Base-by-base conservation (phyloP, 2,329 filamentous ascomycete genomes). In the Colletotrichum higginsianum region DNA sequence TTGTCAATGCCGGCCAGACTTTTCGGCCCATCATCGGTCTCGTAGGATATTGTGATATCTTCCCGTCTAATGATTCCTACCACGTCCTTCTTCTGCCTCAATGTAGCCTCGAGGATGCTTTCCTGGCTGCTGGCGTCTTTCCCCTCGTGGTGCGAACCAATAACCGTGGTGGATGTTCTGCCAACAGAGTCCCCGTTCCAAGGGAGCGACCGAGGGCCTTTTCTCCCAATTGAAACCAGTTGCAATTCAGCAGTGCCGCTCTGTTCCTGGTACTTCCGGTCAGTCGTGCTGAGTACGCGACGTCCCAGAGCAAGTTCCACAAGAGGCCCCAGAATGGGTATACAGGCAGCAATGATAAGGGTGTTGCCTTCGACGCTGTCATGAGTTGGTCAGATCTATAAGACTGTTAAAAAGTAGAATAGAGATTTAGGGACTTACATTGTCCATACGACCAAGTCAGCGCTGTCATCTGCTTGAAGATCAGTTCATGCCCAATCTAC, bases 391-490 rank as follows among this genome's bases (percentile, higher is more conserved):
- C 15, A 7, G 9, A 18, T 16, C 15, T n/a, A 55, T 9, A 35
- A 35, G 1, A 26, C 9, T 0, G 18, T 4, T 4, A 4, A n/a
- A 13, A 47, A 4, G 13, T 9, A 1, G 30, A 9, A 35, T 1
- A 23, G 50, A 16, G 6, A 11, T 2, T 3, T 4, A 13, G 3
- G 13, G 5, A 60, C 61, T 64, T 11, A 58, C 66, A 68, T 47
- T 23, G 66, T 65, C 66, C 60, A 68, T 18, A 68, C 66, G 3
- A 68, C 53, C 4, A 64, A 44, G 1, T 68, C 61, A 3, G 66
- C 66, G 9, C 66, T 68, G 15, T 68, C 66, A 5, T 68, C 66
- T 68, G 5, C 1, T 11, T 8, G 8, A 13, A 3, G 0, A 9
- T 40, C 5, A 60, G 52, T 30, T 11, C 7, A 11, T 38, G 35